Conservation (phyloP, 148 eudicot genomes). For the Camellia japonica region DNA sequence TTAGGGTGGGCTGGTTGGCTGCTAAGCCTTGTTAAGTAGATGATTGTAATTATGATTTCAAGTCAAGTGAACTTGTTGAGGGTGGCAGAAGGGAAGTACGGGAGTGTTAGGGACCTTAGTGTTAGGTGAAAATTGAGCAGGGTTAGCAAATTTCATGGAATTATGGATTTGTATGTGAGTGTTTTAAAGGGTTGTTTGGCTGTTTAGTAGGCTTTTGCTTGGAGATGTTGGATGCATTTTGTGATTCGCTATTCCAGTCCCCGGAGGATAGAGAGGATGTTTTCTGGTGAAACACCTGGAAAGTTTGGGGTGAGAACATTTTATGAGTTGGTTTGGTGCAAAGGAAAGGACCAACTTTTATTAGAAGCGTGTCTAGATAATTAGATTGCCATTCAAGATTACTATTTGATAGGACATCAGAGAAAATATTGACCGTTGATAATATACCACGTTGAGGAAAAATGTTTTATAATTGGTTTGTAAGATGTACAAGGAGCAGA, state of each 20-base stretch:
- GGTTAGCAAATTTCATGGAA: neutral
- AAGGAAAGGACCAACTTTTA: neutral
- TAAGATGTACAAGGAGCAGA: neutral
- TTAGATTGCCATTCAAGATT: neutral
- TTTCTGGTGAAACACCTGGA: neutral
- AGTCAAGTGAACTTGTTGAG: neutral
- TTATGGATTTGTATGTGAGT: neutral
- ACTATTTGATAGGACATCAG: neutral
- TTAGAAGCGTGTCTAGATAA: neutral
- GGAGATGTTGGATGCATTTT: neutral
- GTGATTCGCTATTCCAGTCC: neutral
- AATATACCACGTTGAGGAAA: neutral
- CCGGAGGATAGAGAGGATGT: neutral
- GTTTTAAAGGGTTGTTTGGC: no score
- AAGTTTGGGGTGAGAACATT: neutral
- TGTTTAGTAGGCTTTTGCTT: neutral
- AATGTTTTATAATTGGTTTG: neutral
- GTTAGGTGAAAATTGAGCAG: neutral
- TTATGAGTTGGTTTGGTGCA: neutral
- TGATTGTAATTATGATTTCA: neutral
- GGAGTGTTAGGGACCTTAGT: neutral
- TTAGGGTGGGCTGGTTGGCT: neutral
- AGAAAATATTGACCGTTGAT: neutral
- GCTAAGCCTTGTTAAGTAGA: neutral
- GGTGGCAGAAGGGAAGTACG: neutral